These are phyloP conservation scores for Tulasnella calospora DNA, from an alignment of 768 basidiomycete species.

Conservation along the genomic window DNA sequence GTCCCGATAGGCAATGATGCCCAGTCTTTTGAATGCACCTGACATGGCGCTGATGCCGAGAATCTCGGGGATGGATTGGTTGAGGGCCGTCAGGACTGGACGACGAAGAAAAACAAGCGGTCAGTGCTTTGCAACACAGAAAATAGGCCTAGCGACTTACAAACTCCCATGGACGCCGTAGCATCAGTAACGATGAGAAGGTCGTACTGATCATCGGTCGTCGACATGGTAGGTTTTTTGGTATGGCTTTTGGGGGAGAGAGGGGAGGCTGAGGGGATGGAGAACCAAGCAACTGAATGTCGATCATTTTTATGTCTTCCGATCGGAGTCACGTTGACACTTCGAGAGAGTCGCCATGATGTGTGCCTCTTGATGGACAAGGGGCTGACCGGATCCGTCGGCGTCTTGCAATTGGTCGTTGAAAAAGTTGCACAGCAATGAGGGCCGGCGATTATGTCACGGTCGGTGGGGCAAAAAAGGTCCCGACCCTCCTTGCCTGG, in stretches of 20 bases:
- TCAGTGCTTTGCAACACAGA: not conserved
- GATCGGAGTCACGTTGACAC: not conserved
- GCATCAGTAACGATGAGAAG: conserved; percentile 34
- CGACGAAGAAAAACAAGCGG: not conserved
- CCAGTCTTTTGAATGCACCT: conserved; percentile 33
- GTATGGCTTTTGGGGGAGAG: not conserved
- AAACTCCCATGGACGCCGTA: conserved; percentile 33
- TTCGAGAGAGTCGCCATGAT: not conserved
- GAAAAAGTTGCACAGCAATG: not conserved
- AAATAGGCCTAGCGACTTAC: conserved; percentile 25
- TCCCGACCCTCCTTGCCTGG: not conserved
- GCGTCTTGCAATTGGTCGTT: not conserved
- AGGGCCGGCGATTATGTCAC: not conserved
- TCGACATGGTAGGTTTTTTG: not conserved
- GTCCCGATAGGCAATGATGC: conserved; percentile 34
- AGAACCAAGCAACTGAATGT: not conserved
- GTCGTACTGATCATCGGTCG: conserved; percentile 27
- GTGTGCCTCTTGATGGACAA: not conserved
- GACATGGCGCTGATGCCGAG: conserved; percentile 33
- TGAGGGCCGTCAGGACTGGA: conserved; percentile 32
- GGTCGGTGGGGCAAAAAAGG: not conserved
- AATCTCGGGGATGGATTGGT: conserved; percentile 33
- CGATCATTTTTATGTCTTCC: not conserved
- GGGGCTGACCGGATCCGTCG: not conserved
- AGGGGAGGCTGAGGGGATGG: not conserved